Evolutionary conservation across 2,329 filamentous ascomycete species (phyloP), one percentile per base, ranked within the genome.

Genomic region (Hyphodiscus sp.): DNA sequence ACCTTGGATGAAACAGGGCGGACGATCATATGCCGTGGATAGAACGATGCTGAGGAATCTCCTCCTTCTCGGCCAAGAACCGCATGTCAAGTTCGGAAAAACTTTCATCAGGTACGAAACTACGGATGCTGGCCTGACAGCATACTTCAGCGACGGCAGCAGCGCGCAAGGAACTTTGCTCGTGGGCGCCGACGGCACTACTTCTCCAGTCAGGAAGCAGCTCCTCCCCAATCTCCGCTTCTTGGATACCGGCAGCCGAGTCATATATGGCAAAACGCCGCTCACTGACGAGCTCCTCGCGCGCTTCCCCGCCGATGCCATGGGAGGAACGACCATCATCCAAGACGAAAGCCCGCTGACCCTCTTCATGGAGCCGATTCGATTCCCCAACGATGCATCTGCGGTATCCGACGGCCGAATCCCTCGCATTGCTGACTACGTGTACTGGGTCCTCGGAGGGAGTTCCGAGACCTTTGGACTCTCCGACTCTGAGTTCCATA

Each of bases 191-290:
- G 72, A 74, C 55, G 72, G 72, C 4, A 56, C 63, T 5, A 53
- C 65, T 5, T 74, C 70, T 9, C 52, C 47, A 6, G 64, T 73
- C 16, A 64, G 72, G 6, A 67, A 60, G 26, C 72, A 74, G 51
- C 58, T 68, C 18, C 54, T 73, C 2, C 73, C 73, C 0, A 49
- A 65, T 1, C 64, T 67, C 38, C 55, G 62, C 19, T 53, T 66
- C 4, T 47, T 75, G 4, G 73, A 76, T 54, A 71, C 71, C 0
- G 63, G 67, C 9, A 65, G 66, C 16, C 61, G 69, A 11, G 67
- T 68, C 23, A 64, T 75, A 11, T 75, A 70, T 49, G 72, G 72
- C 19, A 73, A 72, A 55, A 73, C 71, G 1, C 61, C 63, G 2
- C 41, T 72, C 20, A 69, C 62, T 2, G 43, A 51, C 1, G 64